Evolutionary conservation across 2,329 filamentous ascomycete species (phyloP), one percentile per base, ranked within the genome.

Genomic region (Aspergillus sp.): DNA sequence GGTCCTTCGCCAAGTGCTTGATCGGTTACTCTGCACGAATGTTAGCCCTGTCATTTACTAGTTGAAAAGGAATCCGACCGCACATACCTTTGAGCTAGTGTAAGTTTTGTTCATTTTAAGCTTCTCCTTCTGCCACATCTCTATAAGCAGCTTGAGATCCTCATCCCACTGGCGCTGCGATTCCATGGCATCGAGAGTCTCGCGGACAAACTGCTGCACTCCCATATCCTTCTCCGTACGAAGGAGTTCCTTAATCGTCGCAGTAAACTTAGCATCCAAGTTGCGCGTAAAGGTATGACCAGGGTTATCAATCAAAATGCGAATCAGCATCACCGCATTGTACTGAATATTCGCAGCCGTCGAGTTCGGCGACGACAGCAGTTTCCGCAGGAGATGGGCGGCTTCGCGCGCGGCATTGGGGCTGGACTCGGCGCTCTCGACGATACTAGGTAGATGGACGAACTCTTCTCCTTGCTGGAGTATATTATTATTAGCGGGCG

Each of bases 291-390:
- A 99, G 2, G 87, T 91, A 53, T 84, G 83, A 30, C 93, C 93
- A 0, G 95, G 95, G 72, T 99, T 97, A 74, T 98, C 93, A 66
- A 87, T 83, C 64, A 99, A 80, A 69, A 99, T 99, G 61, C 93
- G 89, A 65, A 96, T 82, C 56, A 99, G 84, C 95, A 98, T 98
- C 69, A 98, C 87, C 62, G 91, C 89, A 77, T 98, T 97, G 82
- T 97, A 98, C 75, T 98, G 93, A 65, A 88, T 86, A 67, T 89
- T 86, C 45, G 80, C 76, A 34, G 71, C 71, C 63, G 76, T 81
- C 75, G 90, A 86, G 42, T 59, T 55, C 46, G 93, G 89, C 64
- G 87, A 88, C 66, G 86, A 83, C 59, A 99, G 80, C 73, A 88
- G 93, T 73, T 91, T 93, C 71, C 91, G 89, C 70, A 98, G 91